Evolutionary conservation across 805 yeast genomes (phyloP).

Genomic region (Blastobotrys attinorum): DNA sequence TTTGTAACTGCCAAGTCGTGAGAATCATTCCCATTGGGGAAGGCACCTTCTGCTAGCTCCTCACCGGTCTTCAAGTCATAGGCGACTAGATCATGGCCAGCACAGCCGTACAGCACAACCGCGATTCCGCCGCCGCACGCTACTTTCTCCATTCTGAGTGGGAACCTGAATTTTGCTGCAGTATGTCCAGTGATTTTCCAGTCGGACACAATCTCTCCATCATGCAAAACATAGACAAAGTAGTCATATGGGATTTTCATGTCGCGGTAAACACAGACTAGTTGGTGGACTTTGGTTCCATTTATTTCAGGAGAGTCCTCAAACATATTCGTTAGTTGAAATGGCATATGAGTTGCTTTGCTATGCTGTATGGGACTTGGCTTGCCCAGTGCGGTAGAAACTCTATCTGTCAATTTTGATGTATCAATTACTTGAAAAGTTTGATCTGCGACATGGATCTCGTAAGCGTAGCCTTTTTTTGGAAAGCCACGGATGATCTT

Average conservation of each 20-base stretch:
- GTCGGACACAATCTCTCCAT: background rate
- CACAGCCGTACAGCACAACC: background rate
- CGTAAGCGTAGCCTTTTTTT: background rate
- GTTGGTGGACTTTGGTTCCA: background rate
- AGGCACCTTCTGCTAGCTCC: background rate
- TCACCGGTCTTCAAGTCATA: background rate
- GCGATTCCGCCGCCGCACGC: background rate
- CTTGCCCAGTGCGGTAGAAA: background rate
- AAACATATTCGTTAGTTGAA: background rate
- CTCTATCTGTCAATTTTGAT: background rate
- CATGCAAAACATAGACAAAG: background rate
- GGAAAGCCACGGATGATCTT: background rate
- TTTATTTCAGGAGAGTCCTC: background rate
- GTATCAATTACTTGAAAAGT: background rate
- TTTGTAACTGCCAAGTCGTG: background rate
- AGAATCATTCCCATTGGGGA: background rate
- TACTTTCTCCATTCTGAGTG: background rate
- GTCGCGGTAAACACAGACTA: background rate
- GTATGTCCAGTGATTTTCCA: background rate
- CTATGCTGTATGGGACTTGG: background rate
- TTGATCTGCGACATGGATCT: background rate
- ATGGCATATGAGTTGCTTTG: background rate
- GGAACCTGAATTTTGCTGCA: background rate
- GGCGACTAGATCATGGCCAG: background rate
- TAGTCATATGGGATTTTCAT: background rate